Evolutionary conservation across 371 early-diverging fungal species (phyloP).

Genomic region (Saksenaea oblongispora): DNA sequence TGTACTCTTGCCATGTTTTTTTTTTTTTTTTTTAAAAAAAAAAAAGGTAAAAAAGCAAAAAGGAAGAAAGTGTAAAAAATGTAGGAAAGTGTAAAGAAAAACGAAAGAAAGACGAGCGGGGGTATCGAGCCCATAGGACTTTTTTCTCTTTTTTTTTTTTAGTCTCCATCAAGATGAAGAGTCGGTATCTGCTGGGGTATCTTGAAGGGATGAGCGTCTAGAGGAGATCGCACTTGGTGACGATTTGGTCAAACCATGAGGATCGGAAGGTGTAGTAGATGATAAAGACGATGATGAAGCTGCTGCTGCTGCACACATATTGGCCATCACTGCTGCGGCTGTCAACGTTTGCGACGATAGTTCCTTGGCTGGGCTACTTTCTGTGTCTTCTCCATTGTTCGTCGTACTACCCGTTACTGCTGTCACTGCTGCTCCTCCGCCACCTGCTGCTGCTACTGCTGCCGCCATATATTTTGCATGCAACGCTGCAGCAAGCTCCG

Average conservation of each 20-base stretch:
- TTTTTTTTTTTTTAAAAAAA: background rate
- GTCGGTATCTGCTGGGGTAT: slow-evolving; percentile 3
- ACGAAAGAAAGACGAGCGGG: slow-evolving; percentile 4
- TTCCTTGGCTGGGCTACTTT: background rate
- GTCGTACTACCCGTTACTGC: background rate
- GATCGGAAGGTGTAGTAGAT: slow-evolving; percentile 2
- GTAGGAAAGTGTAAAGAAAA: background rate
- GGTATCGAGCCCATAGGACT: slow-evolving; percentile 2
- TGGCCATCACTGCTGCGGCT: slow-evolving; percentile 11
- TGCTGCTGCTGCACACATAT: slow-evolving; percentile 3
- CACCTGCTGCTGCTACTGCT: slow-evolving; percentile 13
- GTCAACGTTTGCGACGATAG: slow-evolving; percentile 8
- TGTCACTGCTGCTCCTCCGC: background rate
- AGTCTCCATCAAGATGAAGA: slow-evolving; percentile 5
- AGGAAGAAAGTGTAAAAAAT: background rate
- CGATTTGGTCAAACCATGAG: slow-evolving; percentile 1
- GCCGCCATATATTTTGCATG: slow-evolving; percentile 35
- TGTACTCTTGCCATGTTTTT: slow-evolving; percentile 1
- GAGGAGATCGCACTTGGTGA: slow-evolving; percentile 2
- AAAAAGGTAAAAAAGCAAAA: background rate
- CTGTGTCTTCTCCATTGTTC: slow-evolving; percentile 6
- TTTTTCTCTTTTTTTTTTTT: background rate
- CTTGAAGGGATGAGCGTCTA: slow-evolving; percentile 3
- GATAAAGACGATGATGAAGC: background rate
- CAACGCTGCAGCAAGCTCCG: slow-evolving; percentile 40